phyloP scores from a whole-genome alignment of 164 flowering plant species.

The Annona cherimola region DNA sequence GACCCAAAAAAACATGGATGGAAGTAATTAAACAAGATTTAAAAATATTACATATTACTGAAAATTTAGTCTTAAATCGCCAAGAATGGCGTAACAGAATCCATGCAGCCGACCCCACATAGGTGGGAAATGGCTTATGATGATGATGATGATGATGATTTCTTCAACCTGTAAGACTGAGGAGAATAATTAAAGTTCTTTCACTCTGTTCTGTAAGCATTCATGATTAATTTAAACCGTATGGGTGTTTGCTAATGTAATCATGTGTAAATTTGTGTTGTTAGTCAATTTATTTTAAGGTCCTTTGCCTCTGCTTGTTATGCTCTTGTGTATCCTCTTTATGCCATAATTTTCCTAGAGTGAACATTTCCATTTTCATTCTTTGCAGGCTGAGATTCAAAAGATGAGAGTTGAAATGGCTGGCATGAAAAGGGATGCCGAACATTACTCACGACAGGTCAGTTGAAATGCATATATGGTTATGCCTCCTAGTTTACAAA shows the following conservation, averaged over 20 bases:
- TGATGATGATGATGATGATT: no score
- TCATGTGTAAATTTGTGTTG: background rate
- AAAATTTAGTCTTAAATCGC: no score
- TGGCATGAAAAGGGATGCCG: slow-evolving; percentile 99
- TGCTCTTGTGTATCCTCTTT: background rate
- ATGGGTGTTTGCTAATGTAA: background rate
- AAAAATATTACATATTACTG: no score
- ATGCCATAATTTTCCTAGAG: background rate
- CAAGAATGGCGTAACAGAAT: no score
- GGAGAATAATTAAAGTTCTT: background rate
- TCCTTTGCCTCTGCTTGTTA: background rate
- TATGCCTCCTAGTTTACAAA: background rate
- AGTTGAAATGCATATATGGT: background rate
- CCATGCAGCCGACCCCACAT: no score
- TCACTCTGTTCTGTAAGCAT: background rate
- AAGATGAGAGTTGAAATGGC: slow-evolving; percentile 98
- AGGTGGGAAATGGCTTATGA: no score
- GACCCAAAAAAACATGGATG: no score
- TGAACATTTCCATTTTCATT: background rate
- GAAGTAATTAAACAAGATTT: no score
- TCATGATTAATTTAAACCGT: background rate
- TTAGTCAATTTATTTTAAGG: background rate
- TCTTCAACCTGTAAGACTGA: background rate
- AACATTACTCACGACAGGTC: slow-evolving; percentile 97
- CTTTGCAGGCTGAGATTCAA: slow-evolving; percentile 79